Evolutionary conservation across 2,329 filamentous ascomycete species (phyloP).

Genomic region (Rhinocladiella mackenziei): DNA sequence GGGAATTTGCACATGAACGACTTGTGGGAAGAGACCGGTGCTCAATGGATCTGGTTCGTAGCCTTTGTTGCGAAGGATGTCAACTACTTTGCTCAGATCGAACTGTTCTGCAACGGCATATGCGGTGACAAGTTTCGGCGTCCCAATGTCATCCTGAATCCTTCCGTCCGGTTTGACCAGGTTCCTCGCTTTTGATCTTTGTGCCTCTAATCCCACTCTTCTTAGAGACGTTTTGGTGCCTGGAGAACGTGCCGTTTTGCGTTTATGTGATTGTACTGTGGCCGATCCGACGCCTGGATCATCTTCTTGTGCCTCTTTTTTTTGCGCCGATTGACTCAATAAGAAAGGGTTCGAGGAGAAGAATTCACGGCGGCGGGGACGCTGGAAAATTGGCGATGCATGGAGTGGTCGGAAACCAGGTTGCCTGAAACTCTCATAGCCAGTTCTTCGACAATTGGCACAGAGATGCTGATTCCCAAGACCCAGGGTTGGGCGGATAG

Average conservation of each 20-base stretch:
- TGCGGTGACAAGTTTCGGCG: conserved; percentile 53
- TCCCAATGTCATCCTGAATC: conserved; percentile 36
- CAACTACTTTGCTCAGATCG: conserved; percentile 55
- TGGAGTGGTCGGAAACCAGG: conserved; percentile 37
- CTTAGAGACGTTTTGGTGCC: conserved; percentile 70
- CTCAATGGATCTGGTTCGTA: conserved; percentile 60
- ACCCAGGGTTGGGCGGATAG: conserved; percentile 11
- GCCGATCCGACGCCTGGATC: neutral
- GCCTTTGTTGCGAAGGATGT: conserved; percentile 55
- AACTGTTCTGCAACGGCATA: conserved; percentile 67
- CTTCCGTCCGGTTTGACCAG: conserved; percentile 44
- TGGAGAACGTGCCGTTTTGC: conserved; percentile 49
- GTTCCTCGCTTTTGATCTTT: conserved; percentile 55
- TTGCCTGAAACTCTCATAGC: conserved; percentile 29
- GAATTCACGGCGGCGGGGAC: conserved; percentile 56
- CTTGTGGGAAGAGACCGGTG: conserved; percentile 61
- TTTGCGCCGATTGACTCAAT: conserved; percentile 10
- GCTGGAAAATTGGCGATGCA: conserved; percentile 35
- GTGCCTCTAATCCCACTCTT: conserved; percentile 80
- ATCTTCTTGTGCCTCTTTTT: conserved; percentile 10
- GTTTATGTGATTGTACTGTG: conserved; percentile 38
- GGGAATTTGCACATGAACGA: conserved; percentile 57
- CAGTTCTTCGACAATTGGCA: conserved; percentile 34
- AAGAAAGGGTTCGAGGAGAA: conserved; percentile 61
- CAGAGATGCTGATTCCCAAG: conserved; percentile 26